Conservation (phyloP, 129 eudicot species). For the Mikania micrantha region DNA sequence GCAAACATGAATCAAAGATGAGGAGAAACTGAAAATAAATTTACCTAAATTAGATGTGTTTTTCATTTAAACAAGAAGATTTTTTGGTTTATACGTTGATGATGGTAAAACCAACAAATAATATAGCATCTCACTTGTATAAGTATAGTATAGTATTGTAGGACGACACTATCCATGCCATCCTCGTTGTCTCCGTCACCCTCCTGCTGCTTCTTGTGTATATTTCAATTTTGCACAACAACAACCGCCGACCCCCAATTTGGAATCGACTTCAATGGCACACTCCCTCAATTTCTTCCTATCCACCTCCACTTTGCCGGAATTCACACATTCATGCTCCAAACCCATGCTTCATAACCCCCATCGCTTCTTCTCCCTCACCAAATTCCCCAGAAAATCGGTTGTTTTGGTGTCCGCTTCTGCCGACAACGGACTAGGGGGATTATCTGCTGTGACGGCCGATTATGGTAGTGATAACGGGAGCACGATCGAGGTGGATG, state of each 20-base stretch:
- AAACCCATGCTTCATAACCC: constrained; percentile 22
- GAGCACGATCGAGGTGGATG: constrained; percentile 68
- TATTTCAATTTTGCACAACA: neutral
- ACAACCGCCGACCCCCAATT: neutral
- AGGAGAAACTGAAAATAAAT: no score
- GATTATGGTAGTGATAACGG: constrained; percentile 6
- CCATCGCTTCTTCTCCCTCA: constrained; percentile 2
- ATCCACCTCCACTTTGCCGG: constrained; percentile 35
- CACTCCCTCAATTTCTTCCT: constrained; percentile 48
- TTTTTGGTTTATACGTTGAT: no score
- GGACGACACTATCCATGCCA: constrained; percentile 39
- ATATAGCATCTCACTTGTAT: no score
- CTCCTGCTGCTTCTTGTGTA: neutral
- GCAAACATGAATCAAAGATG: no score
- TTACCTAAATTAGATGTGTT: no score
- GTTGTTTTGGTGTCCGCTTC: constrained; percentile 18
- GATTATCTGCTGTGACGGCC: neutral
- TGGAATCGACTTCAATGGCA: constrained; percentile 29
- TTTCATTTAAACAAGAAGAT: no score
- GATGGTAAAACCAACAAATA: no score
- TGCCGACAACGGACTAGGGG: constrained; percentile 31
- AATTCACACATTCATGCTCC: constrained; percentile 20
- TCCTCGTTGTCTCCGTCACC: constrained; percentile 40
- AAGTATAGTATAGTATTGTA: no score
- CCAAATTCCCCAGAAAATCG: constrained; percentile 2